phyloP scores from a whole-genome alignment of 1,284 basidiomycete genomes.

The Cryptococcus jaspeensis region DNA sequence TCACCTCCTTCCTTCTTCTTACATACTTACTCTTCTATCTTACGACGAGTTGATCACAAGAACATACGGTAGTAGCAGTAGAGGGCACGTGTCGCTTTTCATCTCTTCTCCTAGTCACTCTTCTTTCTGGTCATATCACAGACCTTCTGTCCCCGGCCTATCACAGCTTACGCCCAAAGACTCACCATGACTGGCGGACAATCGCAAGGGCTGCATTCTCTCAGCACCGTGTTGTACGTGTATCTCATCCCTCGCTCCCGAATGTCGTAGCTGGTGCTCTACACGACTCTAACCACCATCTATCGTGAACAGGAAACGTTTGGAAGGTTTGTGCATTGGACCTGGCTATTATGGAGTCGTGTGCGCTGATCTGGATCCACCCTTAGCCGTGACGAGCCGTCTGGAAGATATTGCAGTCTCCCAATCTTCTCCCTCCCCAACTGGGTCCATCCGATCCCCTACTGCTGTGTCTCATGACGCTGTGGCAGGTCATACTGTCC shows the following conservation, averaged over 20 bases:
- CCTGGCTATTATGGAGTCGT: not conserved
- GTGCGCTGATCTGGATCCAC: not conserved
- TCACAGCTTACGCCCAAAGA: not conserved
- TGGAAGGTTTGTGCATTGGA: conserved; percentile 57
- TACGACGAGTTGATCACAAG: no score
- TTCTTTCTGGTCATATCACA: not conserved
- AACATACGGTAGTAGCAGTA: no score
- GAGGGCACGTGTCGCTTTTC: no score
- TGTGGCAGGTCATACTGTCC: conserved; percentile 40
- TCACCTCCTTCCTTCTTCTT: no score
- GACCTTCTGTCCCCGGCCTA: no score
- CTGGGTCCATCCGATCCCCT: conserved; percentile 29
- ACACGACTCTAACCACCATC: conserved; percentile 39
- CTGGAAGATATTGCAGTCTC: conserved; percentile 83
- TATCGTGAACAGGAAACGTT: conserved; percentile 40
- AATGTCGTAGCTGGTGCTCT: not conserved
- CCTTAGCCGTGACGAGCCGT: conserved; percentile 87
- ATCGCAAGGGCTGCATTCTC: conserved; percentile 41
- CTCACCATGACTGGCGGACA: conserved; percentile 11
- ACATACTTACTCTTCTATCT: no score
- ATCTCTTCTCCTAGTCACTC: no score
- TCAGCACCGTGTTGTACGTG: conserved; percentile 48
- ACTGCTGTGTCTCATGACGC: conserved; percentile 46
- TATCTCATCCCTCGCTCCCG: conserved; percentile 36
- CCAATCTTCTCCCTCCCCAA: conserved; percentile 30